phyloP scores from a whole-genome alignment of 768 basidiomycete species.

The Hypholoma fasciculare region DNA sequence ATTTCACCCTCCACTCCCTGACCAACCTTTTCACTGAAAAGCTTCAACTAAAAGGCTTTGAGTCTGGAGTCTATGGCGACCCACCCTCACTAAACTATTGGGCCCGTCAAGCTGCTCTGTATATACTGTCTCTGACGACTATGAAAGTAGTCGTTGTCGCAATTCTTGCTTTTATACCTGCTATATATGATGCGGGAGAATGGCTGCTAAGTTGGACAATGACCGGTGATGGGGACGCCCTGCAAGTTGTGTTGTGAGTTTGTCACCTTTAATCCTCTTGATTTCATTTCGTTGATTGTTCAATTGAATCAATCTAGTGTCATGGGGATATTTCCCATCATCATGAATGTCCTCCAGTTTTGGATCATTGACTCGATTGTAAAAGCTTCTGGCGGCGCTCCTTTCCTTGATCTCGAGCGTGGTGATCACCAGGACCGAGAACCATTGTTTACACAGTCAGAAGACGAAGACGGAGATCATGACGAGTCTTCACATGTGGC shows the following conservation, averaged over 20 bases:
- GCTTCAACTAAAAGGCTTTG: constrained; percentile 70
- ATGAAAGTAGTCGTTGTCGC: constrained; percentile 93
- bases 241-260: constrained; percentile 82
- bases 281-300: neutral
- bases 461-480: constrained; percentile 59
- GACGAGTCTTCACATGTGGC: constrained; percentile 38
- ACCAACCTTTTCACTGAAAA: constrained; percentile 67
- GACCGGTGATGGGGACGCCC: constrained; percentile 57
- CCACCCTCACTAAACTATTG: constrained; percentile 78
- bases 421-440: constrained; percentile 47
- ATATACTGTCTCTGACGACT: constrained; percentile 73
- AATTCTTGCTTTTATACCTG: constrained; percentile 70
- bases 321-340: constrained; percentile 90
- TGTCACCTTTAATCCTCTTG: neutral
- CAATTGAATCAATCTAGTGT: constrained; percentile 44
- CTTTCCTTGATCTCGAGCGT: constrained; percentile 35
- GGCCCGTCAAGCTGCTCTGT: constrained; percentile 77
- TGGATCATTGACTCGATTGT: constrained; percentile 95
- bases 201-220: constrained; percentile 83
- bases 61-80: constrained; percentile 85
- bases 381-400: constrained; percentile 53
- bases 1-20: constrained; percentile 62
- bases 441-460: constrained; percentile 59
- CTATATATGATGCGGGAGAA: constrained; percentile 74
- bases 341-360: constrained; percentile 91